These are phyloP conservation scores for Colletotrichum plurivorum DNA, from an alignment of 2,329 filamentous ascomycete genomes.

Conservation along the genomic window DNA sequence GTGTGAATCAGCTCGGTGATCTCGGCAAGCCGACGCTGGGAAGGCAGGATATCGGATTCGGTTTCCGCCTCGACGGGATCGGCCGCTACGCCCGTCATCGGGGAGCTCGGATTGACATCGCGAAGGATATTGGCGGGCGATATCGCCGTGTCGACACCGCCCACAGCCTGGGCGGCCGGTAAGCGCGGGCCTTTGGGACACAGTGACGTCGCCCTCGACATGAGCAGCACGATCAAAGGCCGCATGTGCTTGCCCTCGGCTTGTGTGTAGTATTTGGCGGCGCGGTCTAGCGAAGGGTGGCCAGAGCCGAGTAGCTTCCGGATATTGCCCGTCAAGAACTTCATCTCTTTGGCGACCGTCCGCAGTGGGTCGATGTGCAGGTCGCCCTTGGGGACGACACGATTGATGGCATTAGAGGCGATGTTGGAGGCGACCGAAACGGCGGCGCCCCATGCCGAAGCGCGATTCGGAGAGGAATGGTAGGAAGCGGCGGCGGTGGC, in stretches of 20 bases:
- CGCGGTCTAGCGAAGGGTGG: conserved; percentile 93
- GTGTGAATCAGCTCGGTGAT: conserved; percentile 99
- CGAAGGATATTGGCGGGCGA: conserved; percentile 73
- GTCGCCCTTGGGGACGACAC: conserved; percentile 69
- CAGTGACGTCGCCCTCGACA: conserved; percentile 93
- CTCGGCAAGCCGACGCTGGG: conserved; percentile 91
- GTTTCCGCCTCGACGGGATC: conserved; percentile 59
- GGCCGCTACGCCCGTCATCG: conserved; percentile 61
- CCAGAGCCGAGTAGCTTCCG: conserved; percentile 93
- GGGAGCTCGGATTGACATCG: conserved; percentile 82
- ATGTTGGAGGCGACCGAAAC: conserved; percentile 80
- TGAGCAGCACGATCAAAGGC: conserved; percentile 93
- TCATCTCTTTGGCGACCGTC: conserved; percentile 96
- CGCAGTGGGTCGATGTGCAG: conserved; percentile 89
- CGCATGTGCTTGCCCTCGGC: conserved; percentile 97
- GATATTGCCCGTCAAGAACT: conserved; percentile 94
- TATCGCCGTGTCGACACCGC: conserved; percentile 67
- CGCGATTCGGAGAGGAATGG: conserved; percentile 60
- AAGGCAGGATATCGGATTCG: conserved; percentile 84
- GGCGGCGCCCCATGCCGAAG: conserved; percentile 83
- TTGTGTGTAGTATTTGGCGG: conserved; percentile 98
- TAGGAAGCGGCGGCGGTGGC: conserved; percentile 52
- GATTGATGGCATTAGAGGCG: conserved; percentile 76
- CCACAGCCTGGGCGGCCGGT: conserved; percentile 56
- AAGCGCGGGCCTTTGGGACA: conserved; percentile 70